A percentile compares a stretch with the other conserved stretches of the same genome.
Conservation (phyloP, 169 alveolate genomes). For the Babesia microti region DNA sequence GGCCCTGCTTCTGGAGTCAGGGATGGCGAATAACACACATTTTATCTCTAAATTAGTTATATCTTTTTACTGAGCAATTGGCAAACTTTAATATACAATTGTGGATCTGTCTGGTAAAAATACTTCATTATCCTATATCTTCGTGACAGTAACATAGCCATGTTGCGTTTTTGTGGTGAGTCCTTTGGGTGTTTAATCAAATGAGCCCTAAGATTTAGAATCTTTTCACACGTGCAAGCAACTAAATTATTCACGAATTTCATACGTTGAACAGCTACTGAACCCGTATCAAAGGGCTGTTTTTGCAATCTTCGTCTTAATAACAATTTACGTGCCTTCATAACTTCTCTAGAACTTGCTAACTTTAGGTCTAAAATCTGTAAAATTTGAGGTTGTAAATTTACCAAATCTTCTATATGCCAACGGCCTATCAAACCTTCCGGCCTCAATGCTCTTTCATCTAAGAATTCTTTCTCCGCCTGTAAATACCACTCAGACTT, state of each 20-base stretch:
- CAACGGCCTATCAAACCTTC: slow-evolving; percentile 62
- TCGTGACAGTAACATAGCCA: slow-evolving; percentile 66
- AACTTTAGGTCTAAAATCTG: slow-evolving; percentile 53
- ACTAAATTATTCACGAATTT: slow-evolving; percentile 30
- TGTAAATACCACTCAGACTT: slow-evolving; percentile 73
- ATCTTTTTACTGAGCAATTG: slow-evolving; percentile 32
- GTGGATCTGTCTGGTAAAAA: slow-evolving; percentile 63
- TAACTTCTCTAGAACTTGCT: slow-evolving; percentile 45
- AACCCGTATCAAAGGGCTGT: slow-evolving; percentile 67
- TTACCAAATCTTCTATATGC: slow-evolving; percentile 60
- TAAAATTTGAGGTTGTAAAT: slow-evolving; percentile 39
- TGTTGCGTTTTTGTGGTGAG: slow-evolving; percentile 63
- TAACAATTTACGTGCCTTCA: slow-evolving; percentile 43
- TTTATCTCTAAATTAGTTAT: slow-evolving; percentile 46
- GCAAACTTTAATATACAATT: slow-evolving; percentile 67
- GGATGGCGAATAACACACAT: slow-evolving; percentile 68
- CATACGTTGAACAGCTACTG: slow-evolving; percentile 60
- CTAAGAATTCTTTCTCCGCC: slow-evolving; percentile 69
- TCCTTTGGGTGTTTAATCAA: slow-evolving; percentile 60
- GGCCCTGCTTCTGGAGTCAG: slow-evolving; percentile 73
- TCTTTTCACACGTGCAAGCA: slow-evolving; percentile 70
- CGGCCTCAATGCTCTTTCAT: slow-evolving; percentile 67
- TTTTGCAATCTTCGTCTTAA: slow-evolving; percentile 56
- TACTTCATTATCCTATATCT: slow-evolving; percentile 67
- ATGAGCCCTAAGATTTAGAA: slow-evolving; percentile 68